Evolutionary conservation across 352 stramenopile genomes (phyloP), one percentile per base, ranked within the genome.

Genomic region (Plasmopara muralis): DNA sequence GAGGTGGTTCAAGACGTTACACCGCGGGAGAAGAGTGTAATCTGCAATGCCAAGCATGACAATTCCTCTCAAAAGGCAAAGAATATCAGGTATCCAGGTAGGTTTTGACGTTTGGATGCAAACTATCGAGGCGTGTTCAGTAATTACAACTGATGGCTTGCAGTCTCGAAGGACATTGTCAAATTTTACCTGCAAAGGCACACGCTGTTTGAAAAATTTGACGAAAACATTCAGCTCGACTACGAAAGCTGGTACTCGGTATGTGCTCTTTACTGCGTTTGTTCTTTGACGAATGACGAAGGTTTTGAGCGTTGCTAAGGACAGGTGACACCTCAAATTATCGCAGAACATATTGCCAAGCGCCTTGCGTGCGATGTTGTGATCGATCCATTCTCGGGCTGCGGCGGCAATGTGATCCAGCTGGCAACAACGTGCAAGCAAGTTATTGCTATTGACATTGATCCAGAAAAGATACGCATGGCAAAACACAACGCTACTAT

Each of bases 121-220:
- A 31, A 7, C 20, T 4, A 38, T 8, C 14, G 2, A 20, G 14
- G 35, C 59, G 10, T 38, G 51, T 50, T 39, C n/a, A 33, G 7
- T 59, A 15, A 18, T 16, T 51, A 6, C 33, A 47, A n/a, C 20
- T 25, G 4, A 12, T 35, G 2, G 31, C 10, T 20, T 58, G n/a
- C 15, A 80, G 69, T 70, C 43, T 33, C 56, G 6, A 62, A 67
- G 50, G 66, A 70, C 8, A 59, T 91, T 5, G 60, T 74, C 18
- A 97, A 97, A 60, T 98, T 97, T 72, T 97, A 87, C 73, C 60
- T 79, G 44, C 89, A 97, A 58, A 81, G 92, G 5, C 84, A 88
- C 38, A 55, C 66, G 37, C 74, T 96, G 25, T 98, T 97, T 53
- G 87, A 88, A 44, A 74, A 81, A 50, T 98, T 92, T 57, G 88